These are phyloP conservation scores for Leccinum boreale DNA, from an alignment of 768 basidiomycete species.

Conservation along the genomic window DNA sequence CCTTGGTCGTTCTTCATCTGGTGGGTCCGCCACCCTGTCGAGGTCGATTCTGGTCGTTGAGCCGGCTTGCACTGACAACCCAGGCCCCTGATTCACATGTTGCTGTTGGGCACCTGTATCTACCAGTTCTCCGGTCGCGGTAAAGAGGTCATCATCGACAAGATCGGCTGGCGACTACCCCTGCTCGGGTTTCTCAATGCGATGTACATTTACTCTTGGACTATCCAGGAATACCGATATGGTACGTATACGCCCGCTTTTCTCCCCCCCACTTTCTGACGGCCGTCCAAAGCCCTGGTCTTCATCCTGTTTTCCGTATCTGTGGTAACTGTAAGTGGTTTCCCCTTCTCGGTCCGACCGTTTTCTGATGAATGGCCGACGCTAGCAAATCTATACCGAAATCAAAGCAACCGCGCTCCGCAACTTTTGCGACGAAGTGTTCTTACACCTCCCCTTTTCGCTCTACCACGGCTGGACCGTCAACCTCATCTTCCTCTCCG, in stretches of 20 bases:
- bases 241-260: slow-evolving; percentile 22
- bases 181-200: slow-evolving; percentile 62
- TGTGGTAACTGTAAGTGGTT: slow-evolving; percentile 42
- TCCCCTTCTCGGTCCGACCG: not conserved
- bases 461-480: slow-evolving; percentile 65
- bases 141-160: slow-evolving; percentile 56
- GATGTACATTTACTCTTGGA: slow-evolving; percentile 62
- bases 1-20: slow-evolving; percentile 62
- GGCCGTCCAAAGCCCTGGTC: slow-evolving; percentile 28
- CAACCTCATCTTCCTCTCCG: slow-evolving; percentile 50
- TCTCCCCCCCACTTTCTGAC: slow-evolving; percentile 6
- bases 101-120: slow-evolving; percentile 62
- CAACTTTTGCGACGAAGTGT: slow-evolving; percentile 53
- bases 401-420: slow-evolving; percentile 55
- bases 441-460: slow-evolving; percentile 72
- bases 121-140: slow-evolving; percentile 56
- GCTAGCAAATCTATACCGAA: slow-evolving; percentile 60
- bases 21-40: slow-evolving; percentile 29
- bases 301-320: slow-evolving; percentile 47
- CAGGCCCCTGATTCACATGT: slow-evolving; percentile 61
- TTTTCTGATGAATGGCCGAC: not conserved
- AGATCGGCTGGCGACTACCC: slow-evolving; percentile 64
- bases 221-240: slow-evolving; percentile 46
- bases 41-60: not conserved
- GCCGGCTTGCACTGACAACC: too few species aligned